These are phyloP conservation scores for Mychonastes homosphaera DNA, from an alignment of 139 green algal genomes.

Conservation along the genomic window DNA sequence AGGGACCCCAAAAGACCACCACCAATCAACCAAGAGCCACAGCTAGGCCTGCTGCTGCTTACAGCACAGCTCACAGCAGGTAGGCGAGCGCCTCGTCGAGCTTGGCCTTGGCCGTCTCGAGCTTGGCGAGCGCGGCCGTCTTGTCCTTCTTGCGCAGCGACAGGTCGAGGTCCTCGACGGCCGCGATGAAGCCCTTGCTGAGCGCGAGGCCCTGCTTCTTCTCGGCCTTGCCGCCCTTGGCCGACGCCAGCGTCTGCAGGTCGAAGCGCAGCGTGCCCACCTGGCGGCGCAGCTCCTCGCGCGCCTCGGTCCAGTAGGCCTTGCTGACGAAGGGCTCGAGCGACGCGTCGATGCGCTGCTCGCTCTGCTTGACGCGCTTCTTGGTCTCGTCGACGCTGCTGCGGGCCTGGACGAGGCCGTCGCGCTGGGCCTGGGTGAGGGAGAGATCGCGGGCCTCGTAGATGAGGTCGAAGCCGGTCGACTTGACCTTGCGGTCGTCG, in stretches of 20 bases:
- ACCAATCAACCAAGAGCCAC: too few species aligned
- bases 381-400: slow-evolving; percentile 47
- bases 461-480: slow-evolving; percentile 71
- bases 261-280: slow-evolving; percentile 84
- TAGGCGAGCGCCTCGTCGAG: slow-evolving; percentile 48
- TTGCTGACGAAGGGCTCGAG: slow-evolving; percentile 62
- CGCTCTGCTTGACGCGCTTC: slow-evolving; percentile 55
- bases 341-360: slow-evolving; percentile 64
- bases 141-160: slow-evolving; percentile 75
- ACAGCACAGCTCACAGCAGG: slow-evolving; percentile 28
- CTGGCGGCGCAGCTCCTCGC: slow-evolving; percentile 76
- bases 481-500: slow-evolving; percentile 55
- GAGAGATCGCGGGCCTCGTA: slow-evolving; percentile 86
- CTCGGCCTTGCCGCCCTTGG: slow-evolving; percentile 55
- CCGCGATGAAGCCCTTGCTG: slow-evolving; percentile 61
- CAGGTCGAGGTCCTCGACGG: slow-evolving; percentile 75
- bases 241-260: slow-evolving; percentile 61
- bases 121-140: slow-evolving; percentile 33
- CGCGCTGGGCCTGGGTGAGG: slow-evolving; percentile 55
- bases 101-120: slow-evolving; percentile 36
- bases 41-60: background rate
- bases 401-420: slow-evolving; percentile 63
- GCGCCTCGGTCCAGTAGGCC: slow-evolving; percentile 80
- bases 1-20: too few species aligned
- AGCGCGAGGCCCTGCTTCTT: slow-evolving; percentile 58